These are phyloP conservation scores for Penicillium nordicum DNA, from an alignment of 2,329 filamentous ascomycete genomes.

Conservation along the genomic window DNA sequence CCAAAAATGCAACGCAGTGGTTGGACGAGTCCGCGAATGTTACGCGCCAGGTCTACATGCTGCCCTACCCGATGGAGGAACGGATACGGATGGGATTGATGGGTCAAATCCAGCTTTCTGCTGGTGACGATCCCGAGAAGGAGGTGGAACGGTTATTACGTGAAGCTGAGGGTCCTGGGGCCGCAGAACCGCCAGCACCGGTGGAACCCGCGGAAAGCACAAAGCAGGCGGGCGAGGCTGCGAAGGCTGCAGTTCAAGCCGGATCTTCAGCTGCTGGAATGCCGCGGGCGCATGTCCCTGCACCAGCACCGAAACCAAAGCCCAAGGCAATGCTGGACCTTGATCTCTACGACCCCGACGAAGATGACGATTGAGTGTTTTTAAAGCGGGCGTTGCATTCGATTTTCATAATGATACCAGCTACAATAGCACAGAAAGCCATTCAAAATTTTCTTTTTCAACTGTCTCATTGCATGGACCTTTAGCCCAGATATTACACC, in stretches of 20 bases:
- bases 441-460: neutral
- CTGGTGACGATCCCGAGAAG: constrained; percentile 53
- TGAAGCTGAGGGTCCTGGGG: constrained; percentile 55
- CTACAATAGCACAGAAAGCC: constrained; percentile 4
- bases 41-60: constrained; percentile 40
- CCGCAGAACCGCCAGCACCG: constrained; percentile 42
- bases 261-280: constrained; percentile 23
- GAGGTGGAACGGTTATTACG: constrained; percentile 46
- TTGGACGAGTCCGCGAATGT: constrained; percentile 42
- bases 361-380: constrained; percentile 39
- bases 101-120: constrained; percentile 43
- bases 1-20: constrained; percentile 41
- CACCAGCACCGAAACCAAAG: constrained; percentile 32
- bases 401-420: constrained; percentile 20
- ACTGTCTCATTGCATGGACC: neutral
- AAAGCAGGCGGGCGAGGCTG: constrained; percentile 32
- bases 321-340: constrained; percentile 43
- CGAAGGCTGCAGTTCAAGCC: constrained; percentile 33
- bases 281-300: constrained; percentile 11
- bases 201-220: constrained; percentile 32
- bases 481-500: constrained; percentile 38
- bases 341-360: constrained; percentile 46
- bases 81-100: constrained; percentile 46
- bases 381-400: constrained; percentile 6
- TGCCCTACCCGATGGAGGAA: constrained; percentile 46